Evolutionary conservation across 2,329 filamentous ascomycete genomes (phyloP).

Genomic region (Pseudocercospora pini-densiflorae): DNA sequence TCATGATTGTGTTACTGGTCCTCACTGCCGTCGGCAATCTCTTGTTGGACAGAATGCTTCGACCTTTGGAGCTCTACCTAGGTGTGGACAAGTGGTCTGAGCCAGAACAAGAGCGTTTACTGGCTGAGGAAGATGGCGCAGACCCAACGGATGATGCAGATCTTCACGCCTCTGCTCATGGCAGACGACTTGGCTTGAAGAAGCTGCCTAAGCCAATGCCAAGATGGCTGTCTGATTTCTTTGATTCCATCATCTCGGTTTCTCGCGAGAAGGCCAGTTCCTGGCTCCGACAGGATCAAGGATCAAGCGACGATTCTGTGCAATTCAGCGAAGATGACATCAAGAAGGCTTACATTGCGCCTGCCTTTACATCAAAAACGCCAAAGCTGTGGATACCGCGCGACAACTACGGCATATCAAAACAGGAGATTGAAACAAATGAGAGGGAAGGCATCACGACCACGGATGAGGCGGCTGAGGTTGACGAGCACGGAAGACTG

Average conservation of each 20-base stretch:
- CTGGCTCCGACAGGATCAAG: conserved; percentile 29
- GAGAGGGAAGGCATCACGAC: conserved; percentile 46
- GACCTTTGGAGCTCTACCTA: conserved; percentile 40
- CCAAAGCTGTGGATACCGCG: conserved; percentile 53
- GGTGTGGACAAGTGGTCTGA: conserved; percentile 39
- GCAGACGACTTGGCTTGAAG: conserved; percentile 36
- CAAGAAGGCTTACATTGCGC: conserved; percentile 50
- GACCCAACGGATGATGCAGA: conserved; percentile 34
- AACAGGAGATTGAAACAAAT: conserved; percentile 48
- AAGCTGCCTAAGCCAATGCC: conserved; percentile 32
- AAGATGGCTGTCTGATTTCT: conserved; percentile 34
- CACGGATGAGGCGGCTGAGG: conserved; percentile 50
- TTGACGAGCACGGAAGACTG: conserved; percentile 52
- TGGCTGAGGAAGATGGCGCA: conserved; percentile 37
- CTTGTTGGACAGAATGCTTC: conserved; percentile 36
- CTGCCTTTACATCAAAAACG: conserved; percentile 48
- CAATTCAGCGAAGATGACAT: conserved; percentile 36
- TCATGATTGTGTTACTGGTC: conserved; percentile 49
- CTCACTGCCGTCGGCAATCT: conserved; percentile 41
- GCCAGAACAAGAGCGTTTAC: conserved; percentile 34
- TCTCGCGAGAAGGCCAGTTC: conserved; percentile 29
- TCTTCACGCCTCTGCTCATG: conserved; percentile 38
- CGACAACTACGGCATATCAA: conserved; percentile 50
- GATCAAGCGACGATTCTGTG: conserved; percentile 27
- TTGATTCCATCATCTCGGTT: conserved; percentile 36